Base-by-base conservation (phyloP, 2,329 filamentous ascomycete genomes). In the Penicillium rolfsii region DNA sequence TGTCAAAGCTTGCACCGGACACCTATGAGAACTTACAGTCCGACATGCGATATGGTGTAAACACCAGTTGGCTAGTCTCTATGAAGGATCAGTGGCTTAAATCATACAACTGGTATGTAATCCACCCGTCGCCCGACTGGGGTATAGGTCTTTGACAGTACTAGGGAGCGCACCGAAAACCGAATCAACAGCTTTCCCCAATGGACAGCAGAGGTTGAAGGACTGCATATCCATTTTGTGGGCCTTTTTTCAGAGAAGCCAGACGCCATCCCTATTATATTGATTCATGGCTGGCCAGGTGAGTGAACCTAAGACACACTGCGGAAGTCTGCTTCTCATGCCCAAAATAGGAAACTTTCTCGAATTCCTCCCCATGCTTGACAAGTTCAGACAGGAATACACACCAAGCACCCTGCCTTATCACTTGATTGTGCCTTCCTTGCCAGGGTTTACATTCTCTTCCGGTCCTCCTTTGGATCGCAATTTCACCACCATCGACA, bases 101-200 rank as follows among this genome's bases (percentile, higher is more conserved):
- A 0, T 68, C 70, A 8, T 84, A 81, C 68, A 75, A 83, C 68
- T 85, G 82, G 83, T 80, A 78, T 12, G 4, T 30, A 7, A 11
- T n/a, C 2, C n/a, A 19, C 3, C 26, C 8, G 28, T 30, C 45
- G 16, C 8, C n/a, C 8, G 5, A 9, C 19, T 24, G 26, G 5
- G 4, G 26, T 3, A 28, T n/a, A 71, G 53, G 57, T 57, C 52
- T 62, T 49, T 61, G 11, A 57, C 33, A 2, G 16, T 14, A 69
- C 41, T 22, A 73, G 73, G 64, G 66, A 71, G 70, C 67, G 74
- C 56, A 71, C 73, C 3, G 73, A 79, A 64, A 67, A 76, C 43
- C 73, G 77, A 16, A 79, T 84, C 65, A 85, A 85, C 66, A 76
- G 72, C 12, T 81, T 82, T 48, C 82, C 82, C 1, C 82, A 85